A percentile compares a stretch with the other conserved stretches of the same genome.
Conservation (phyloP, 202 grass and related monocot genomes). For the Zoysia matrella region DNA sequence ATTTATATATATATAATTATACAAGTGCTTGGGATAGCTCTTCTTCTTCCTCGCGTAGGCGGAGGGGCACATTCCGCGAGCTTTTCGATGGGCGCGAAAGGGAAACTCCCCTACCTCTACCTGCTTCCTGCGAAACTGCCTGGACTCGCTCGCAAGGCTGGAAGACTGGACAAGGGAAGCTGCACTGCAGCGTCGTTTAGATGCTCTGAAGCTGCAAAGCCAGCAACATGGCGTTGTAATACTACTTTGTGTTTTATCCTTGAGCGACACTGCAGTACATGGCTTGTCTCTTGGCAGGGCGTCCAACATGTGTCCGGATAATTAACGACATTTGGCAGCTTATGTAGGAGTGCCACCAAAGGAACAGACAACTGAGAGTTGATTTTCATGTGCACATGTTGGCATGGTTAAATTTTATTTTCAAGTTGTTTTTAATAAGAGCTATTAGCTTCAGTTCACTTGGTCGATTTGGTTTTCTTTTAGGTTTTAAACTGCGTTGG, state of each 20-base stretch:
- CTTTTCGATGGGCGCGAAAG: no score
- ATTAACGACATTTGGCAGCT: not conserved
- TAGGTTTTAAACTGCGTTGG: not conserved
- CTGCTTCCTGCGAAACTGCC: no score
- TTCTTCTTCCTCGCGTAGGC: no score
- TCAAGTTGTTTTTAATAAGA: not conserved
- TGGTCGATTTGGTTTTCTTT: not conserved
- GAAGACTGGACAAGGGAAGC: not conserved
- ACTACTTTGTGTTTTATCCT: not conserved
- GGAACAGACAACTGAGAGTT: not conserved
- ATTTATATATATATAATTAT: no score
- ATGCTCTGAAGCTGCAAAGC: not conserved
- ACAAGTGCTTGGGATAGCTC: no score
- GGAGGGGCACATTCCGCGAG: no score
- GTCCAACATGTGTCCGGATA: no score
- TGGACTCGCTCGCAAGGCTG: no score
- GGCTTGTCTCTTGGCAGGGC: not conserved
- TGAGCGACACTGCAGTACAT: not conserved
- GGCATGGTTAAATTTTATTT: not conserved
- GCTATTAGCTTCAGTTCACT: not conserved
- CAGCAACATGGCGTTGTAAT: not conserved
- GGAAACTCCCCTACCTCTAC: no score
- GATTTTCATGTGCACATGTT: not conserved
- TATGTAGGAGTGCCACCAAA: not conserved
- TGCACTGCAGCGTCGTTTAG: not conserved